A percentile compares a stretch with the other conserved stretches of the same genome.
phyloP scores from a whole-genome alignment of 768 basidiomycete species.

The Auriscalpium vulgare region DNA sequence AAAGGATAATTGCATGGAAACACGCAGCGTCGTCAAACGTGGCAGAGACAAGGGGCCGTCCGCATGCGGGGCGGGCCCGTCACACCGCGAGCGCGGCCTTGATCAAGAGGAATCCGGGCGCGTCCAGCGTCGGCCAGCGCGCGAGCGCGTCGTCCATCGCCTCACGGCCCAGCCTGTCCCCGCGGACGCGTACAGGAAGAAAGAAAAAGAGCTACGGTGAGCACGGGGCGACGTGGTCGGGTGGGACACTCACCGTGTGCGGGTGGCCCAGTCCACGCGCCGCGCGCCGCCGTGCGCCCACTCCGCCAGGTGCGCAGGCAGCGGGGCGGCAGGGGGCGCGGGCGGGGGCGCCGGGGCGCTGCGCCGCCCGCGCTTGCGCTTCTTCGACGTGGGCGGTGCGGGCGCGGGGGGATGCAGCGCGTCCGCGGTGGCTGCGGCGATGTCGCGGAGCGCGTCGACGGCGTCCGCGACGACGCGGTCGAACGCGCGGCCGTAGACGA shows the following conservation, averaged over 20 bases:
- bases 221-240: constrained; percentile 1
- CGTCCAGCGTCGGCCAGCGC: constrained; percentile 40
- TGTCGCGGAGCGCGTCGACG: constrained; percentile 39
- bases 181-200: not conserved
- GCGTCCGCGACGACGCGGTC: constrained; percentile 37
- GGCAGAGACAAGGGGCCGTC: not conserved
- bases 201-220: constrained; percentile 1
- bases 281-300: constrained; percentile 48
- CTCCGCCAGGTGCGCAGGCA: constrained; percentile 28
- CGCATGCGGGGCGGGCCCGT: not conserved
- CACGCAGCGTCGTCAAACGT: too few species aligned
- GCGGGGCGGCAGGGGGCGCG: constrained; percentile 15
- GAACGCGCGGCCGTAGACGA: constrained; percentile 53
- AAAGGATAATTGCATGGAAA: too few species aligned
- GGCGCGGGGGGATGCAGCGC: too few species aligned
- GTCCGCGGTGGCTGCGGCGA: too few species aligned
- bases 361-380: not conserved
- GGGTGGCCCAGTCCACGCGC: constrained; percentile 50
- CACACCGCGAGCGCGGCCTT: constrained; percentile 24
- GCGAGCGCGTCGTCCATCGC: constrained; percentile 45
- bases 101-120: constrained; percentile 45
- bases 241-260: constrained; percentile 37
- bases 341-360: not conserved
- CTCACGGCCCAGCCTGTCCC: constrained; percentile 42
- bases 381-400: constrained; percentile 22